Percentiles rank a stretch among this genome's conserved stretches.
Conservation (phyloP, 1,139 yeast genomes). For the Starmera stellimalicola region DNA sequence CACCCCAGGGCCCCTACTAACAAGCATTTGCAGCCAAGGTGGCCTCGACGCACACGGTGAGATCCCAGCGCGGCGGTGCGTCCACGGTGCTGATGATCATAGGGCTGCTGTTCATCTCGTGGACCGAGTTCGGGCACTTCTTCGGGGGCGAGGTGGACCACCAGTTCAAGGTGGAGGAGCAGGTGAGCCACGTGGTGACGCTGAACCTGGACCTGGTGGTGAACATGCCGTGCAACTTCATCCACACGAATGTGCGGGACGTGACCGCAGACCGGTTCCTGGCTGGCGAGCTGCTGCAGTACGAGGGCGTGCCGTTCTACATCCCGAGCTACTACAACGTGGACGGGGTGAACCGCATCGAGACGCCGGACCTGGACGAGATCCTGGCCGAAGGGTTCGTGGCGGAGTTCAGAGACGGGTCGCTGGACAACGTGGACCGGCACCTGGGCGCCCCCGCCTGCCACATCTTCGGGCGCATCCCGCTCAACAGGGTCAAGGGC, state of each 20-base stretch:
- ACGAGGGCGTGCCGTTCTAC: constrained; percentile 50
- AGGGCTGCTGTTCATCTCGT: constrained; percentile 55
- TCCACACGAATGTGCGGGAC: constrained; percentile 75
- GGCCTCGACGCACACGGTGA: constrained; percentile 62
- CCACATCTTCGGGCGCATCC: constrained; percentile 78
- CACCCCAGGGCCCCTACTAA: too few species aligned
- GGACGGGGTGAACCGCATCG: constrained; percentile 36
- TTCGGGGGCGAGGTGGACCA: constrained; percentile 78
- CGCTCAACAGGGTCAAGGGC: constrained; percentile 81
- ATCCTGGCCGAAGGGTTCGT: constrained; percentile 54
- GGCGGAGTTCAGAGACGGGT: constrained; percentile 46
- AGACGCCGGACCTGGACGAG: constrained; percentile 59
- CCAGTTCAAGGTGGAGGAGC: constrained; percentile 64
- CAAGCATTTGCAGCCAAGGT: constrained; percentile 48
- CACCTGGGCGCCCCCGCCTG: constrained; percentile 62
- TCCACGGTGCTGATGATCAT: constrained; percentile 60
- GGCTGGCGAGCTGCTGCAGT: constrained; percentile 66
- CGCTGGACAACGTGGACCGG: constrained; percentile 18
- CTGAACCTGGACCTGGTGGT: constrained; percentile 76
- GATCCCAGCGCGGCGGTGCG: constrained; percentile 69
- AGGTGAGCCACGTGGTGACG: constrained; percentile 48
- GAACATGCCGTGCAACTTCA: constrained; percentile 71
- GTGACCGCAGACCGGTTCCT: constrained; percentile 65
- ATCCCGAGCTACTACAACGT: constrained; percentile 42
- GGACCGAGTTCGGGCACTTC: constrained; percentile 83